A percentile compares a stretch with the other conserved stretches of the same genome.
These are phyloP conservation scores for Lipomyces yarrowii DNA, from an alignment of 1,139 yeast species.

Conservation along the genomic window DNA sequence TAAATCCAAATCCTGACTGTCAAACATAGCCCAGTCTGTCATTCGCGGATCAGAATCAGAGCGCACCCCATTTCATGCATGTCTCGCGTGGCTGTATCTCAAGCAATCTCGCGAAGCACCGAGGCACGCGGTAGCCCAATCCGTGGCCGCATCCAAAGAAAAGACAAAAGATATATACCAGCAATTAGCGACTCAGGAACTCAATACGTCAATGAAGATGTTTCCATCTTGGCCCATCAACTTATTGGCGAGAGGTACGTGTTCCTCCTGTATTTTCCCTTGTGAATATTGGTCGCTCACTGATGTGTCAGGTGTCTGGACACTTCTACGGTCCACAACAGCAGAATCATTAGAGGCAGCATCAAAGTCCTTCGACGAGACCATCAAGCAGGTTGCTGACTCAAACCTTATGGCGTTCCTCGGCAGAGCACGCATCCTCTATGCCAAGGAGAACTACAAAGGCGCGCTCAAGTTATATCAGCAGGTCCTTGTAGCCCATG, in stretches of 20 bases:
- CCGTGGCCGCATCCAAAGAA: slow-evolving; percentile 10
- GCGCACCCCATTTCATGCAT: slow-evolving; percentile 58
- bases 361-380: slow-evolving; percentile 41
- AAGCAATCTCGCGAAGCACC: slow-evolving; percentile 50
- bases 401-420: slow-evolving; percentile 74
- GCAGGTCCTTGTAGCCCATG: slow-evolving; percentile 74
- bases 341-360: slow-evolving; percentile 33
- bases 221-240: slow-evolving; percentile 51
- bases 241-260: slow-evolving; percentile 59
- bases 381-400: slow-evolving; percentile 42
- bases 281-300: slow-evolving; percentile 29
- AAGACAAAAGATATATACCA: slow-evolving; percentile 36
- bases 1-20: slow-evolving; percentile 1
- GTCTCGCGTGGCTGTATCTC: slow-evolving; percentile 74
- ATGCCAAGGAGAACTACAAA: slow-evolving; percentile 70
- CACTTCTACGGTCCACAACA: slow-evolving; percentile 48
- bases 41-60: slow-evolving; percentile 48
- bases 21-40: slow-evolving; percentile 15
- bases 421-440: slow-evolving; percentile 81
- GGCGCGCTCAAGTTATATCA: slow-evolving; percentile 83
- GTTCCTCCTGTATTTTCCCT: slow-evolving; percentile 47
- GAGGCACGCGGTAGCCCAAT: slow-evolving; percentile 1
- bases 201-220: slow-evolving; percentile 42
- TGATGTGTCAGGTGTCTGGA: slow-evolving; percentile 35
- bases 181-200: slow-evolving; percentile 42